These are phyloP conservation scores for Gossypium herbaceum DNA, from an alignment of 345 rosid species.

Conservation along the genomic window DNA sequence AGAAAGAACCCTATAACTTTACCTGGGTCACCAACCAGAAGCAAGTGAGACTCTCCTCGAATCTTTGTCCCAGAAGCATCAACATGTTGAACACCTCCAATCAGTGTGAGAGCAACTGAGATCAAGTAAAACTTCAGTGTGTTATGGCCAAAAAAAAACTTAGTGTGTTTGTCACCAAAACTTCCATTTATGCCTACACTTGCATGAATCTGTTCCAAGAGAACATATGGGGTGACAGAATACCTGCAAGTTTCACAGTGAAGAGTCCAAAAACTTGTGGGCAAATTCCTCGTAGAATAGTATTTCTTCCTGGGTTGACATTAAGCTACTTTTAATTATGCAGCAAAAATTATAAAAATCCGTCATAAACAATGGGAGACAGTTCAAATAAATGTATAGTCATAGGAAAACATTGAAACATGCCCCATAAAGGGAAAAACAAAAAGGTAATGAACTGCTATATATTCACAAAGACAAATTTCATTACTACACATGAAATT, in stretches of 20 bases:
- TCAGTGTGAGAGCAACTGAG: slow-evolving; percentile 81
- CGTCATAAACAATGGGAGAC: neutral
- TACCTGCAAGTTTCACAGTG: slow-evolving; percentile 98
- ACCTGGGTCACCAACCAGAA: slow-evolving; percentile 98
- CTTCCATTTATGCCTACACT: neutral
- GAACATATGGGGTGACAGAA: slow-evolving; percentile 5
- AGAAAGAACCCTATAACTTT: slow-evolving; percentile 3
- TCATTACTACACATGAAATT: neutral
- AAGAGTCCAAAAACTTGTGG: slow-evolving; percentile 98
- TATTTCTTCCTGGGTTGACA: slow-evolving; percentile 64
- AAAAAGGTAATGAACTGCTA: neutral
- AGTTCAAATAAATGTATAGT: neutral
- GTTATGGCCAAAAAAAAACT: neutral
- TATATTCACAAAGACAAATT: neutral
- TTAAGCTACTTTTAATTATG: neutral
- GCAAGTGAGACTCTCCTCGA: slow-evolving; percentile 95
- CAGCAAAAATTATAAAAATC: neutral
- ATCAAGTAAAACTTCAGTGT: neutral
- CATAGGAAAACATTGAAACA: neutral
- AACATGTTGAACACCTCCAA: slow-evolving; percentile 96
- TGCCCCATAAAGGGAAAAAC: neutral
- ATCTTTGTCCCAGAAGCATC: slow-evolving; percentile 94
- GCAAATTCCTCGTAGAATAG: slow-evolving; percentile 77
- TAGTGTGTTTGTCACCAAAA: neutral
- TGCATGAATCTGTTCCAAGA: neutral